A percentile compares a stretch with the other conserved stretches of the same genome.
Conservation (phyloP, 192 early-diverging fungal species). For the Nowakowskiella sp. region DNA sequence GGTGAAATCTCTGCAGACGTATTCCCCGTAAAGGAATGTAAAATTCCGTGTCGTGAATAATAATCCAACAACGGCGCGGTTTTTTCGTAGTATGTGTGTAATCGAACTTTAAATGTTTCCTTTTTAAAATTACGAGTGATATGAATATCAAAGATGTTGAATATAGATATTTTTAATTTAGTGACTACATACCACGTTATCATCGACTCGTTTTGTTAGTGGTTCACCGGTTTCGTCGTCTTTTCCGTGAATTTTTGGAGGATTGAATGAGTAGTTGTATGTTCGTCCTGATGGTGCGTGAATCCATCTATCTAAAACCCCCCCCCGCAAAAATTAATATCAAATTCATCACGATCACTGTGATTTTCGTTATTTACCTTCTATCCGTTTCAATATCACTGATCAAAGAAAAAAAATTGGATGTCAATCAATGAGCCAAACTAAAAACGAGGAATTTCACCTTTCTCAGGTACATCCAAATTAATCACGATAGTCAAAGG, state of each 20-base stretch:
- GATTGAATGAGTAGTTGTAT: slow-evolving; percentile 91
- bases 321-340: no score
- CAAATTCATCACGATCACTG: no score
- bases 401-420: slow-evolving; percentile 15
- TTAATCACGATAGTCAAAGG: slow-evolving; percentile 81
- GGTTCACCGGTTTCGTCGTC: slow-evolving; percentile 96
- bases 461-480: slow-evolving; percentile 75
- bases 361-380: slow-evolving; percentile 42
- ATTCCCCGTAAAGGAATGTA: slow-evolving; percentile 61
- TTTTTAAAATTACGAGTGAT: slow-evolving; percentile 3
- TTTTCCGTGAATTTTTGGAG: slow-evolving; percentile 64
- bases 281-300: slow-evolving; percentile 81
- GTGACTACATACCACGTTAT: slow-evolving; percentile 49
- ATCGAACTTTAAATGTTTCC: slow-evolving; percentile 72
- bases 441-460: slow-evolving; percentile 11
- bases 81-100: slow-evolving; percentile 66
- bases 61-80: slow-evolving; percentile 82
- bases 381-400: slow-evolving; percentile 82
- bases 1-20: slow-evolving; percentile 94
- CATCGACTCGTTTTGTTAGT: slow-evolving; percentile 77
- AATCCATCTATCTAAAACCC: slow-evolving; percentile 86
- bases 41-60: slow-evolving; percentile 55
- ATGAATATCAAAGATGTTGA: background rate
- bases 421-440: background rate
- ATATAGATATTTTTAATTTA: slow-evolving; percentile 1